These are phyloP conservation scores for Protostelium mycophagum DNA, from an alignment of 78 protist species.

Conservation along the genomic window DNA sequence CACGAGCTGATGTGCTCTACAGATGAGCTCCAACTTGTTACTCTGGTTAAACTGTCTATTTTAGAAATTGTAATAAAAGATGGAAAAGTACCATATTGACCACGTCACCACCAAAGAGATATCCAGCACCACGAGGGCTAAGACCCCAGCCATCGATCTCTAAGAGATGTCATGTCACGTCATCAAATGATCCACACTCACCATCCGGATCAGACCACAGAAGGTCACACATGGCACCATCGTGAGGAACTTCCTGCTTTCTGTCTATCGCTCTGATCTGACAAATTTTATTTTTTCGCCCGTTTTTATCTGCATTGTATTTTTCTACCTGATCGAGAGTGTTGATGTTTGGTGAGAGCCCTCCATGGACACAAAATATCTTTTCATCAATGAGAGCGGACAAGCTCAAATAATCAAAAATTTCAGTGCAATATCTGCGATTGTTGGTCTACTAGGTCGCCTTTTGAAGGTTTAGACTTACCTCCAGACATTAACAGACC, in stretches of 20 bases:
- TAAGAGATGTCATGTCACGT: neutral
- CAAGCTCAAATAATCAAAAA: conserved; percentile 97
- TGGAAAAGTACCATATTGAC: conserved; percentile 31
- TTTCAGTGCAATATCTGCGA: conserved; percentile 94
- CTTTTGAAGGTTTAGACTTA: conserved; percentile 5
- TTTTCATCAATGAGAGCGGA: conserved; percentile 90
- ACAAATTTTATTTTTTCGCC: neutral
- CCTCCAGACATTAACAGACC: conserved; percentile 95
- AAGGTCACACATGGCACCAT: conserved; percentile 99
- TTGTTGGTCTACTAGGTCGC: no score
- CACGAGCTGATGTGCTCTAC: conserved; percentile 99
- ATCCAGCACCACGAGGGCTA: conserved; percentile 99
- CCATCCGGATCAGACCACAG: conserved; percentile 99
- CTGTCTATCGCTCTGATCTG: conserved; percentile 96
- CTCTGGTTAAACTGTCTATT: conserved; percentile 72
- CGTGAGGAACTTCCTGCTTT: conserved; percentile 98
- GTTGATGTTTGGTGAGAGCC: conserved; percentile 94
- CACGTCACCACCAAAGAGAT: conserved; percentile 96
- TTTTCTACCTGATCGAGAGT: conserved; percentile 89
- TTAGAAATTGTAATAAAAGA: neutral
- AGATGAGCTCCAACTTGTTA: conserved; percentile 87
- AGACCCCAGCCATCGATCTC: conserved; percentile 92
- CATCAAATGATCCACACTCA: neutral
- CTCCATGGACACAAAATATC: conserved; percentile 98
- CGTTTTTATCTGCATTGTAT: neutral